These are phyloP conservation scores for Penicillium sp. DNA, from an alignment of 2,329 filamentous ascomycete species.

Conservation along the genomic window DNA sequence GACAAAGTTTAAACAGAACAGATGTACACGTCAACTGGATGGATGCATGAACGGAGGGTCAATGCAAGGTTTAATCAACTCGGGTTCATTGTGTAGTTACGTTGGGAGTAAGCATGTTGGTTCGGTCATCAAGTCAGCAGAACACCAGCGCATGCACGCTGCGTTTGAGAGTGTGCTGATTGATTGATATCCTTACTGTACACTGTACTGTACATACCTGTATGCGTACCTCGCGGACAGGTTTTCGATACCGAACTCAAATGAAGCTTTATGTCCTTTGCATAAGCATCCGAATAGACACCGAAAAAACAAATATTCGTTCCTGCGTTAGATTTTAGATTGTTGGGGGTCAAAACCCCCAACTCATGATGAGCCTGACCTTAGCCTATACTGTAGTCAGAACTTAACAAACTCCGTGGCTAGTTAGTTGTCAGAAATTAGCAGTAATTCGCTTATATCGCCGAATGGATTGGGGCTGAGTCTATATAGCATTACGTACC, in stretches of 20 bases:
- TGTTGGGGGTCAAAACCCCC: not conserved
- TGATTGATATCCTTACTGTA: too few species aligned
- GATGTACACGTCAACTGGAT: not conserved
- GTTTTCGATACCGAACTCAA: not conserved
- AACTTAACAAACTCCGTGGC: too few species aligned
- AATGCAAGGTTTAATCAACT: not conserved
- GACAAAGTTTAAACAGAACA: not conserved
- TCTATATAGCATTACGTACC: not conserved
- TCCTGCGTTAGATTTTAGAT: not conserved
- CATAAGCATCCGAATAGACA: not conserved
- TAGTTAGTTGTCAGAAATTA: too few species aligned
- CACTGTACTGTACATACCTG: not conserved
- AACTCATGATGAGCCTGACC: too few species aligned
- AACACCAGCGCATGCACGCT: too few species aligned
- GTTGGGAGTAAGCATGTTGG: too few species aligned
- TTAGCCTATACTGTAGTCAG: too few species aligned
- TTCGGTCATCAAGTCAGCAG: too few species aligned
- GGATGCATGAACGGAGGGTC: not conserved
- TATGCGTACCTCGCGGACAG: too few species aligned
- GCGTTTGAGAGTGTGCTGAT: too few species aligned
- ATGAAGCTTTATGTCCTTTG: not conserved
- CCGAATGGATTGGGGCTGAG: not conserved
- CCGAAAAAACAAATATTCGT: not conserved
- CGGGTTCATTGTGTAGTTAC: not conserved
- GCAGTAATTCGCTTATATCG: too few species aligned